Conservation (phyloP, 352 stramenopile species). For the Sclerospora graminicola region DNA sequence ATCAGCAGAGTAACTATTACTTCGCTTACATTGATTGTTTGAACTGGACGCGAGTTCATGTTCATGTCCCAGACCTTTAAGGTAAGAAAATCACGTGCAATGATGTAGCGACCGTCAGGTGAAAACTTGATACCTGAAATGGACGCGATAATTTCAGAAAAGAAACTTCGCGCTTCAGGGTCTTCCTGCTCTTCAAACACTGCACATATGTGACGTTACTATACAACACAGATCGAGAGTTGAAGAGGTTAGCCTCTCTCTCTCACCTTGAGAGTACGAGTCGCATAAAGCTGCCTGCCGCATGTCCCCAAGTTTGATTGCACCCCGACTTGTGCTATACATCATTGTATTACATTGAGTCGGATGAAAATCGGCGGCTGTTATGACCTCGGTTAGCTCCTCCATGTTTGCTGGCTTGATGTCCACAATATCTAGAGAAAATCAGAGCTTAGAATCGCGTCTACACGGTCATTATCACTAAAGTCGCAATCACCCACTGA, state of each 20-base stretch:
- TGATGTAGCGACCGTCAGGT: slow-evolving; percentile 90
- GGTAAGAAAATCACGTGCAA: slow-evolving; percentile 92
- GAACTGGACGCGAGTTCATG: slow-evolving; percentile 88
- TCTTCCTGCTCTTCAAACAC: slow-evolving; percentile 82
- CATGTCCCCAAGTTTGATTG: slow-evolving; percentile 91
- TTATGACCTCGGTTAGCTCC: slow-evolving; percentile 95
- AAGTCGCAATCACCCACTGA: slow-evolving; percentile 50
- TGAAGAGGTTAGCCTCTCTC: not conserved
- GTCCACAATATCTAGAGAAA: slow-evolving; percentile 87
- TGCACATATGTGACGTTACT: slow-evolving; percentile 3
- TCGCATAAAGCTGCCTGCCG: slow-evolving; percentile 85
- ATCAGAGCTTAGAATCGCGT: not conserved
- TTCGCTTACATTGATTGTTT: slow-evolving; percentile 84
- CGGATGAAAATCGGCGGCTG: slow-evolving; percentile 89
- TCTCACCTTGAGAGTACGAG: slow-evolving; percentile 56
- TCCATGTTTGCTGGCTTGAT: slow-evolving; percentile 97
- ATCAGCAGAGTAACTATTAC: not conserved
- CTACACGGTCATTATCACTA: not conserved
- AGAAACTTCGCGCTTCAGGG: slow-evolving; percentile 83
- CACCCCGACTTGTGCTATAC: slow-evolving; percentile 89
- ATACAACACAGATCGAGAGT: not conserved
- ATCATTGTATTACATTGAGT: slow-evolving; percentile 91
- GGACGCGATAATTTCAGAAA: slow-evolving; percentile 93
- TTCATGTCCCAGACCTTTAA: slow-evolving; percentile 95
- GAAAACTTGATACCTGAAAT: slow-evolving; percentile 93